Base-by-base conservation (phyloP, 192 early-diverging fungal genomes). In the Mortierella antarctica region DNA sequence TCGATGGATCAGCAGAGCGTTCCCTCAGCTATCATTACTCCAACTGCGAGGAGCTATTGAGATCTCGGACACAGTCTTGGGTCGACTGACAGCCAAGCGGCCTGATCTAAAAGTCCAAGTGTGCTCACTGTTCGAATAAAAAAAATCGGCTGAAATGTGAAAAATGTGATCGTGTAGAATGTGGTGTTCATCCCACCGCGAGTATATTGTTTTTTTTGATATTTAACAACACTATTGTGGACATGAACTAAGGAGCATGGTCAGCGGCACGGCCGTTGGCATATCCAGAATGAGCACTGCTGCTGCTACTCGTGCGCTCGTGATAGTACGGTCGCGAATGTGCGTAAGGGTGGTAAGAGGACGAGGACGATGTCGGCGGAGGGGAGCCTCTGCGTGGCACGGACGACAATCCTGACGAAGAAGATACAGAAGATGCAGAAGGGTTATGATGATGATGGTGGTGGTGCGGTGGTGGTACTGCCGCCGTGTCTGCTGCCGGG, bases 1-100 rank as follows among this genome's bases (percentile, higher is more conserved):
- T 20, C 56, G 63, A n/a, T 79, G 76, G 76, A 66, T 79, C n/a
- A 50, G 63, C 57, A 56, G 50, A 17, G 17, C 42, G 13, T 57
- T 79, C 47, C 69, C 76, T 11, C 44, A 62, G 40, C 48, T 79
- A 4, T 39, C 52, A 10, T 14, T 17, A 18, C 46, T 79, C 15
- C 57, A 79, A 13, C 51, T 79, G 31, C 76, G 76, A 15, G 76
- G 76, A 4, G 21, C 76, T 1, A 79, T 71, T 8, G 76, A 71
- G 18, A 31, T 70, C n/a, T 13, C 63, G 18, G 69, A 65, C 11
- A 17, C 7, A 23, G 62, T 53, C 0, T n/a, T 52, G 14, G 11
- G n/a, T 6, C 63, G 52, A 5, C 42, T 79, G 17, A 49, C 42
- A 14, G 6, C 42, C 1, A 54, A 14, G 41, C 56, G 64, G 17